Percentiles rank a stretch among this genome's conserved stretches.
Conservation (phyloP, 495 filamentous ascomycete species). For the Penicillium pulvis region DNA sequence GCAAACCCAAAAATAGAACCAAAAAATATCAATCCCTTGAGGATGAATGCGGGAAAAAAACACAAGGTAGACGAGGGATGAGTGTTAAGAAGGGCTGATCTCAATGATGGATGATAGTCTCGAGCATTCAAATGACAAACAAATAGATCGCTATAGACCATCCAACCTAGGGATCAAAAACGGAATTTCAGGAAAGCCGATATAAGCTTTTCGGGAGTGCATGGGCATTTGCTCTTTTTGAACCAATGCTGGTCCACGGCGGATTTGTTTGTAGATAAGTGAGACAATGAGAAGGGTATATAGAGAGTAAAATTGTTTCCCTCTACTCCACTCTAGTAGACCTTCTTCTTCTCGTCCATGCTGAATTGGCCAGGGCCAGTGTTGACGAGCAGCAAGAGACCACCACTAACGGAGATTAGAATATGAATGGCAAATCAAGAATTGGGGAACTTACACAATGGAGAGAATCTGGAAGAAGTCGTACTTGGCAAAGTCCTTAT, state of each 20-base stretch:
- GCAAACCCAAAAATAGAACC: conserved; percentile 10
- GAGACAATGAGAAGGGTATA: conserved; percentile 12
- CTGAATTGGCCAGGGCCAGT: conserved; percentile 97
- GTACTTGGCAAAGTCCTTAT: conserved; percentile 99
- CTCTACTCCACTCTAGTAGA: conserved; percentile 65
- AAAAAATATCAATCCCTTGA: conserved; percentile 2
- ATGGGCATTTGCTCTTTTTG: not conserved
- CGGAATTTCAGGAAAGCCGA: not conserved
- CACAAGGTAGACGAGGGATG: conserved; percentile 1
- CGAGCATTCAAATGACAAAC: conserved; percentile 5
- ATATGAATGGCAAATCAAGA: not conserved
- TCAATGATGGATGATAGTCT: conserved; percentile 2
- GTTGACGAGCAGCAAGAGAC: conserved; percentile 93
- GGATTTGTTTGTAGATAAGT: not conserved
- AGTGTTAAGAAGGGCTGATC: not conserved
- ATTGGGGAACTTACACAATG: conserved; percentile 73
- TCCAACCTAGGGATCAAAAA: not conserved
- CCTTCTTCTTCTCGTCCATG: conserved; percentile 99
- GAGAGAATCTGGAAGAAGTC: conserved; percentile 99
- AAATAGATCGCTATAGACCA: conserved; percentile 1
- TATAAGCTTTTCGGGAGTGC: not conserved
- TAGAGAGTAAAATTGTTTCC: conserved; percentile 11
- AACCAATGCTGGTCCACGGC: not conserved
- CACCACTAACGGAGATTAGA: conserved; percentile 59
- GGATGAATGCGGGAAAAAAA: not conserved